These are phyloP conservation scores for Coniella lustricola DNA, from an alignment of 2,329 filamentous ascomycete species.

Conservation along the genomic window DNA sequence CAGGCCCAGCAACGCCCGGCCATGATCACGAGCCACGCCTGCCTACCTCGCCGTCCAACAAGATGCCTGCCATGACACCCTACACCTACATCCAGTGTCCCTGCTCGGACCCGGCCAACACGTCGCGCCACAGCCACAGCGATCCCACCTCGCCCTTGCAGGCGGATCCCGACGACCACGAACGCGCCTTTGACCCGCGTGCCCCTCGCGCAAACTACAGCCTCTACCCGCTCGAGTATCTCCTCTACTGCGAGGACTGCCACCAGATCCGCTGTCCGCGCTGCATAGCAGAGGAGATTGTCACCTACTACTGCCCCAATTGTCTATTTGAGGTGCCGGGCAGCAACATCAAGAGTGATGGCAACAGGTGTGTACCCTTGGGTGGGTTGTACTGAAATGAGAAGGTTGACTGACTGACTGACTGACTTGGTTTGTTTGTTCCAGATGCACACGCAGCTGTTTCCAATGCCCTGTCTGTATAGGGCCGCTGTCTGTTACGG, in stretches of 20 bases:
- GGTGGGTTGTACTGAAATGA: too few species aligned
- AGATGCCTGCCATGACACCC: conserved; percentile 47
- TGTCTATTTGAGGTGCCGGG: conserved; percentile 95
- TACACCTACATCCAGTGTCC: conserved; percentile 64
- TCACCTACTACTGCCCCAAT: conserved; percentile 90
- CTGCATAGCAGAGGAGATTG: conserved; percentile 88
- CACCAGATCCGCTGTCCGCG: conserved; percentile 90
- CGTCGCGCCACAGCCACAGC: conserved; percentile 23
- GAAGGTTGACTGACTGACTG: neutral
- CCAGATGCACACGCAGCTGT: conserved; percentile 84
- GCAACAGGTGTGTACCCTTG: conserved; percentile 62
- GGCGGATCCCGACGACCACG: conserved; percentile 56
- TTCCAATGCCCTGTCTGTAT: conserved; percentile 91
- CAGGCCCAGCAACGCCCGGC: neutral
- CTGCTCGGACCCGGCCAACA: conserved; percentile 44
- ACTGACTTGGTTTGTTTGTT: neutral
- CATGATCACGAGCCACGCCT: neutral
- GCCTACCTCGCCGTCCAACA: neutral
- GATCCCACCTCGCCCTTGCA: conserved; percentile 12
- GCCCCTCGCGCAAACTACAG: conserved; percentile 82
- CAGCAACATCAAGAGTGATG: conserved; percentile 85
- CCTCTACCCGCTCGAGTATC: conserved; percentile 84
- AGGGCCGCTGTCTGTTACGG: conserved; percentile 68
- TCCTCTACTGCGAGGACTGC: conserved; percentile 96
- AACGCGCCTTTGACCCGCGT: conserved; percentile 78